Base-by-base conservation (phyloP, 805 yeast species). In the Yamadazyma olivae region DNA sequence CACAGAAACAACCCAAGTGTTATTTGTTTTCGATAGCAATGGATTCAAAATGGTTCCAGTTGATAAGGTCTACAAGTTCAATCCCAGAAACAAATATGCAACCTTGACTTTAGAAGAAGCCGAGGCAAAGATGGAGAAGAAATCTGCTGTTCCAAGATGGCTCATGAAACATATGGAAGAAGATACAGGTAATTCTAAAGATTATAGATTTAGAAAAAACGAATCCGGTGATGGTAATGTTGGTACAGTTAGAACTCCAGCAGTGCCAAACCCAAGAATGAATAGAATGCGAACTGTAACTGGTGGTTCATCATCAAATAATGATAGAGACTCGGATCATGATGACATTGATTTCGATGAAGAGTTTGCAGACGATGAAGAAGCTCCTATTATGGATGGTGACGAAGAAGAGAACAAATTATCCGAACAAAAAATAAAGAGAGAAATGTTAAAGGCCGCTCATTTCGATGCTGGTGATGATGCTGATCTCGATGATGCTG, bases 321-420 rank as follows among this genome's bases (percentile, higher is more conserved):
- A 64, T 40, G 75, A 67, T 27, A 53, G 78, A 42, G 87, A 79
- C 46, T 81, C 88, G 8, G 95, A 88, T 39, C 88, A 85, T 45
- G 97, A 90, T 46, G 97, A 89, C 53, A 65, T 93, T 51, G 99
- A 91, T 62, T 91, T 73, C 53, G 97, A 93, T 49, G 98, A 93
- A 57, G 97, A 90, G 57, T 93, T 93, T 61, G 97, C 93, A 18
- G 99, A 93, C 59, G 99, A 93, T 58, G 99, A 93, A 64, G 99
- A 91, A 57, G 98, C 98, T 1, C 99, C 99, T 19, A 85, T 93
- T 40, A 79, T 91, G 71, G 98, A 91, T 53, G 96, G 96, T 31
- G 79, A 90, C 43, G 98, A 91, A 54, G 96, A 93, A 53, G 98
- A 93, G 54, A 85, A 87, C 57, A 89, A 84, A 57, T 84, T 88